Percentiles rank a stretch among this genome's conserved stretches.
phyloP scores from a whole-genome alignment of 2,329 filamentous ascomycete species.

The Trichoderma hamatum region DNA sequence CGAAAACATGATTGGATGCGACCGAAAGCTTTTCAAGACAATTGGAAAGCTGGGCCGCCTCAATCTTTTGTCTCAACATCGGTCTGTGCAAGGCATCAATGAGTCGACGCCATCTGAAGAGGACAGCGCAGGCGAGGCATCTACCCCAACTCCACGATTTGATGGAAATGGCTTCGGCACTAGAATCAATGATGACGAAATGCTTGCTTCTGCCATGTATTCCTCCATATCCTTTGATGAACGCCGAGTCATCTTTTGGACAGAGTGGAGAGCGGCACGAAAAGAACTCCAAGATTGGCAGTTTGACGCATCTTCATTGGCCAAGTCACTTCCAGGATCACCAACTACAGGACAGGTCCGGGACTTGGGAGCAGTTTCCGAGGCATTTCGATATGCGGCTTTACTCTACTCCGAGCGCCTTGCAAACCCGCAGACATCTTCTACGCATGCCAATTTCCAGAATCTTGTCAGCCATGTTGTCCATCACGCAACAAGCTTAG shows the following conservation, averaged over 20 bases:
- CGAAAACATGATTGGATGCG: slow-evolving; percentile 87
- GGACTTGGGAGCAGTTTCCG: slow-evolving; percentile 80
- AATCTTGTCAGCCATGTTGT: slow-evolving; percentile 80
- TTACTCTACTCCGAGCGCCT: slow-evolving; percentile 89
- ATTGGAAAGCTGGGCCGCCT: slow-evolving; percentile 82
- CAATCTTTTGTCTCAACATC: slow-evolving; percentile 78
- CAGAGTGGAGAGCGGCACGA: slow-evolving; percentile 81
- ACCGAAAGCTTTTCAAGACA: slow-evolving; percentile 82
- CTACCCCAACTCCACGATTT: slow-evolving; percentile 53
- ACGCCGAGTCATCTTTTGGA: slow-evolving; percentile 72
- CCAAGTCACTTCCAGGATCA: slow-evolving; percentile 52
- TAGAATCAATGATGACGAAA: slow-evolving; percentile 59
- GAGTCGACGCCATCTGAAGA: slow-evolving; percentile 27
- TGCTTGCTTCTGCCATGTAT: slow-evolving; percentile 44
- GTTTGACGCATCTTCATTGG: slow-evolving; percentile 61
- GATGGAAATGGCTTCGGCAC: slow-evolving; percentile 69
- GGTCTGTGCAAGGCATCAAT: slow-evolving; percentile 51
- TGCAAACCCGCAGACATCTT: slow-evolving; percentile 73
- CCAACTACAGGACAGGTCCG: slow-evolving; percentile 65
- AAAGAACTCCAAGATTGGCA: slow-evolving; percentile 79
- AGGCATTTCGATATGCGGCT: slow-evolving; percentile 87
- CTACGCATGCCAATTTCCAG: slow-evolving; percentile 77
- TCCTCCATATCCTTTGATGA: slow-evolving; percentile 53
- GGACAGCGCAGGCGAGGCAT: slow-evolving; percentile 32
- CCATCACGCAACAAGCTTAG: slow-evolving; percentile 79